Base-by-base conservation (phyloP, 2,329 filamentous ascomycete species). In the Arthrobotrys sinensis region DNA sequence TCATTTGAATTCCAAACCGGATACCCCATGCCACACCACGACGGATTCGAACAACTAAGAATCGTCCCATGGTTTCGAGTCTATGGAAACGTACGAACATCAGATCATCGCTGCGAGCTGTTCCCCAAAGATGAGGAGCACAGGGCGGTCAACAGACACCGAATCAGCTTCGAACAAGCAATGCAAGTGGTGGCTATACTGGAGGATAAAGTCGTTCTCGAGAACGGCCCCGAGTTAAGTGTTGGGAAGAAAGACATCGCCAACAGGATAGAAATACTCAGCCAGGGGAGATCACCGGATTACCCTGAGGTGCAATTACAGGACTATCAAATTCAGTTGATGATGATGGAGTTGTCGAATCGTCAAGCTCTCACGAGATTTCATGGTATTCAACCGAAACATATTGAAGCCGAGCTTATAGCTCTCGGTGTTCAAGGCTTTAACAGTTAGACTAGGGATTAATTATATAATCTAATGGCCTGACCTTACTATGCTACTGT, bases 21-120 rank as follows among this genome's bases (percentile, higher is more conserved):
- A 14, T 50, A 40, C 7, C 38, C 28, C 14, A 12, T 7, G 7
- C 36, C 10, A 40, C 7, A 24, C 28, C 14, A 12, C 7, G 7
- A 40, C 10, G 7, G 3, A 14, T n/a, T 38, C 8, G 50, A 53
- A 16, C 28, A 57, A 12, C 7, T 43, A 12, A 66, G 62, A 21
- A 24, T 19, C 4, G 10, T 75, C 21, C 70, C 62, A 10, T 75
- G 70, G 50, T 75, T 75, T 16, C 50, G 70, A 40, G 28, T 75
- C 10, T 75, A 60, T 16, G 63, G 63, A 6, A 45, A 67, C 32
- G 16, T 63, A 4, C 53, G 40, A 19, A 75, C 14, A 14, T 7
- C 57, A 7, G n/a, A 40, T 14, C 38, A 75, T 8, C 65, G 52
- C 2, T 73, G 69, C 19, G 68, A 72, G 16, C 24, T 72, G 11